These are phyloP conservation scores for Gossypium thurberi DNA, from an alignment of 345 rosid species.

Conservation along the genomic window DNA sequence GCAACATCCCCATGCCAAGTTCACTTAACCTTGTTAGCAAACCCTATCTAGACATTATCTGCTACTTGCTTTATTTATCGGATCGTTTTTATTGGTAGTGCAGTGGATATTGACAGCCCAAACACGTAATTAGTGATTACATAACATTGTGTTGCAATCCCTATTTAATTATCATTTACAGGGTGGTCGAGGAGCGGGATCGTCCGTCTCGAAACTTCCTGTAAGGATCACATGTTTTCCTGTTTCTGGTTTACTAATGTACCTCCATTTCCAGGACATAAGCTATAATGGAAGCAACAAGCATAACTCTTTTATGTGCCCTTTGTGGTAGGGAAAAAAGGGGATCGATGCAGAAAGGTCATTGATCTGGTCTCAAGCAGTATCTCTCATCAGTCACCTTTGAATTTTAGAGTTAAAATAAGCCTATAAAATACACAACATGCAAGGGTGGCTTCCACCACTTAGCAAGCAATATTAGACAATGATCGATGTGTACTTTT, in stretches of 20 bases:
- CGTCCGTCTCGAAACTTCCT: slow-evolving; percentile 19
- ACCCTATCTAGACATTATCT: not conserved
- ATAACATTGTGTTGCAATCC: not conserved
- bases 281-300: slow-evolving; percentile 19
- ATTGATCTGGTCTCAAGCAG: slow-evolving; percentile 11
- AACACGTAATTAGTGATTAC: not conserved
- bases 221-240: slow-evolving; percentile 30
- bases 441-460: slow-evolving; percentile 22
- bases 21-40: not conserved
- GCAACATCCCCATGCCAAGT: not conserved
- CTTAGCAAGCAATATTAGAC: slow-evolving; percentile 6
- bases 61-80: not conserved
- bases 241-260: slow-evolving; percentile 17
- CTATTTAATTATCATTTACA: not conserved
- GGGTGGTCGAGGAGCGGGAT: not conserved
- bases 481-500: not conserved
- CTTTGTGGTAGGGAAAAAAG: not conserved
- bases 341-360: slow-evolving; percentile 19
- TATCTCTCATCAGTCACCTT: not conserved
- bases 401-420: slow-evolving; percentile 5
- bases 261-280: slow-evolving; percentile 5
- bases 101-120: too few species aligned
- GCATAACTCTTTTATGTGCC: slow-evolving; percentile 4
- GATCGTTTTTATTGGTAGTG: too few species aligned
- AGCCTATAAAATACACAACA: not conserved